phyloP scores from a whole-genome alignment of 257 asterid species.

The Salvia rosmarinus region DNA sequence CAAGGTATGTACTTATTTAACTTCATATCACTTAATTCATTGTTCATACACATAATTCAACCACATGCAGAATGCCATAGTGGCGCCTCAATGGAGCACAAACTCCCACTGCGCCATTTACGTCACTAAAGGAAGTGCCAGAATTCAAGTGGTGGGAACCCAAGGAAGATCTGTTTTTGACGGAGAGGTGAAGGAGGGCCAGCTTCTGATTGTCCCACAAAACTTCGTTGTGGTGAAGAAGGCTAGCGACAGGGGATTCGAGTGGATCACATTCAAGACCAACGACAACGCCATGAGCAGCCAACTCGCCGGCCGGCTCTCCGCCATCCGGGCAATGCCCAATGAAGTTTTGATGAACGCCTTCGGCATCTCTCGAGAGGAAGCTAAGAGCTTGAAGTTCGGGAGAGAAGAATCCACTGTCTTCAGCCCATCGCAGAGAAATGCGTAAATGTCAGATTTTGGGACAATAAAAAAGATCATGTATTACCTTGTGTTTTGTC shows the following conservation, averaged over 20 bases:
- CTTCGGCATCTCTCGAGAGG: slow-evolving; percentile 51
- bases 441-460: slow-evolving; percentile 12
- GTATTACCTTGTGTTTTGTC: neutral
- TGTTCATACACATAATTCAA: neutral
- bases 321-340: slow-evolving; percentile 61
- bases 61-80: slow-evolving; percentile 56
- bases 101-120: slow-evolving; percentile 56
- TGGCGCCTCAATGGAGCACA: slow-evolving; percentile 57
- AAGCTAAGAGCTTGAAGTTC: slow-evolving; percentile 57
- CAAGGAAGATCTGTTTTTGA: slow-evolving; percentile 51
- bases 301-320: slow-evolving; percentile 60
- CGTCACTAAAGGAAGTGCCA: slow-evolving; percentile 52
- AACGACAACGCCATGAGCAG: slow-evolving; percentile 56
- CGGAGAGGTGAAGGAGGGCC: slow-evolving; percentile 51
- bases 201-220: slow-evolving; percentile 61
- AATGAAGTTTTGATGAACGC: slow-evolving; percentile 57
- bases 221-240: slow-evolving; percentile 56
- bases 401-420: slow-evolving; percentile 52
- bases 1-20: slow-evolving; percentile 45
- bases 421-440: slow-evolving; percentile 37
- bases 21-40: no score
- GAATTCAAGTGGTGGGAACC: slow-evolving; percentile 63
- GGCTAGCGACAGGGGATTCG: slow-evolving; percentile 62
- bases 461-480: slow-evolving; percentile 14
- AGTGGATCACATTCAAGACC: slow-evolving; percentile 64